phyloP scores from a whole-genome alignment of 2,329 filamentous ascomycete genomes.

The Diaporthe amygdali region DNA sequence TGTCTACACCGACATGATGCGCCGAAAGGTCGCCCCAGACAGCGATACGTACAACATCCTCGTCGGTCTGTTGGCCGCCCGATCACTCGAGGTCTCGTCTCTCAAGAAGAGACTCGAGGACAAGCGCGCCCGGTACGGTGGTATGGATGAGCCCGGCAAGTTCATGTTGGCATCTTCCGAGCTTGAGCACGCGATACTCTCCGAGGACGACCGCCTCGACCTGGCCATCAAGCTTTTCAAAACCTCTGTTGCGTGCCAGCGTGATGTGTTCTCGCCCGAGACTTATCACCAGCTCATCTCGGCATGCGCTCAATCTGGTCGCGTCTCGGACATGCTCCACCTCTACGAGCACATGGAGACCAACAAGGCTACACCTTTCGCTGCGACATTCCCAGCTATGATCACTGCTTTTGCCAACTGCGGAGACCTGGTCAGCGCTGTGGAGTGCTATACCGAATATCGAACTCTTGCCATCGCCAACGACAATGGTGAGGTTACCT shows the following conservation, averaged over 20 bases:
- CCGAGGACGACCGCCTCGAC: slow-evolving; percentile 85
- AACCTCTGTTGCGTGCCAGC: slow-evolving; percentile 69
- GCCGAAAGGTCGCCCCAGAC: slow-evolving; percentile 81
- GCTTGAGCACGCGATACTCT: slow-evolving; percentile 82
- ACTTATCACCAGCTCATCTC: slow-evolving; percentile 86
- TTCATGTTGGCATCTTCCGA: slow-evolving; percentile 91
- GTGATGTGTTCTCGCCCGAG: slow-evolving; percentile 74
- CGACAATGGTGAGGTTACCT: slow-evolving; percentile 72
- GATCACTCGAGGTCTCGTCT: slow-evolving; percentile 78
- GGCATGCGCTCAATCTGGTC: slow-evolving; percentile 83
- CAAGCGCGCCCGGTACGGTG: slow-evolving; percentile 83
- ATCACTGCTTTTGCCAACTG: slow-evolving; percentile 88
- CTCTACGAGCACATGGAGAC: slow-evolving; percentile 92
- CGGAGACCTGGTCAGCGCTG: slow-evolving; percentile 84
- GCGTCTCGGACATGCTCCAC: slow-evolving; percentile 85
- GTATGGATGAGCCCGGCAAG: slow-evolving; percentile 80
- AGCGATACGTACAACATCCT: slow-evolving; percentile 87
- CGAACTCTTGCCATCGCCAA: slow-evolving; percentile 84
- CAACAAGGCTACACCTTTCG: slow-evolving; percentile 74
- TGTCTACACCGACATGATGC: slow-evolving; percentile 96
- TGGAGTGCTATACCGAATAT: slow-evolving; percentile 96
- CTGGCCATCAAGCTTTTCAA: slow-evolving; percentile 88
- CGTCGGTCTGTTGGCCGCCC: slow-evolving; percentile 79
- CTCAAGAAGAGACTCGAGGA: slow-evolving; percentile 78
- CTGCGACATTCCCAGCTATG: slow-evolving; percentile 88